Base-by-base conservation (phyloP, 495 filamentous ascomycete genomes). In the Tuber umbilicatum region DNA sequence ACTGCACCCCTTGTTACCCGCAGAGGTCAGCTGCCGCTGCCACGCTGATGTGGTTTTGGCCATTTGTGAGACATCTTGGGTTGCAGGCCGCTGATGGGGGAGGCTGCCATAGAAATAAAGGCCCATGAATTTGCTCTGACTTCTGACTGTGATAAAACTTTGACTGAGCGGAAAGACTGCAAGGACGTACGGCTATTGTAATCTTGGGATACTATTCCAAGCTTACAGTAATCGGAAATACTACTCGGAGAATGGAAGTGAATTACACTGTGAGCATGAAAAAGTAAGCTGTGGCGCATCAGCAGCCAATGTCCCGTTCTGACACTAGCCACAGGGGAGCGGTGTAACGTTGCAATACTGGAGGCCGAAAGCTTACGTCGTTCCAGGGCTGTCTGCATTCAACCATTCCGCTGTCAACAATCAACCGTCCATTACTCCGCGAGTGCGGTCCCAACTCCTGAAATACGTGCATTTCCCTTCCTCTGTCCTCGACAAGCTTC, bases 401-500 rank as follows among this genome's bases (percentile, higher is more conserved):
- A 31, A 31, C 55, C 27, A 64, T 64, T 64, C 55, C 50, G 4
- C 55, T 64, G 7, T 16, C 12, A 64, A 64, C 14, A 64, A 64
- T 60, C 27, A 35, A 14, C n/a, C 27, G 55, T 5, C 55, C 12
- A 64, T 31, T 35, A 64, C 55, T 17, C 55, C 27, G 50, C 23
- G 55, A 64, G 55, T 12, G 12, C 55, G 12, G 55, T 31, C 27
- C 35, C 17, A 64, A 31, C 55, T 64, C 55, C 55, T 64, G 4
- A 31, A 64, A 35, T 64, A 64, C 55, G 10, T 64, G 27, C 27
- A 64, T 64, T 31, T 64, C 55, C 31, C 68, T 39, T 27, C 40
- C 42, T 16, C 64, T 73, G 16, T 50, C 71, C 16, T 68, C 55
- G n/a, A 64, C 55, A 64, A 17, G 10, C 73, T 39, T 50, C 43